phyloP scores from a whole-genome alignment of 352 stramenopile genomes.

The Pythium pectinolyticum region DNA sequence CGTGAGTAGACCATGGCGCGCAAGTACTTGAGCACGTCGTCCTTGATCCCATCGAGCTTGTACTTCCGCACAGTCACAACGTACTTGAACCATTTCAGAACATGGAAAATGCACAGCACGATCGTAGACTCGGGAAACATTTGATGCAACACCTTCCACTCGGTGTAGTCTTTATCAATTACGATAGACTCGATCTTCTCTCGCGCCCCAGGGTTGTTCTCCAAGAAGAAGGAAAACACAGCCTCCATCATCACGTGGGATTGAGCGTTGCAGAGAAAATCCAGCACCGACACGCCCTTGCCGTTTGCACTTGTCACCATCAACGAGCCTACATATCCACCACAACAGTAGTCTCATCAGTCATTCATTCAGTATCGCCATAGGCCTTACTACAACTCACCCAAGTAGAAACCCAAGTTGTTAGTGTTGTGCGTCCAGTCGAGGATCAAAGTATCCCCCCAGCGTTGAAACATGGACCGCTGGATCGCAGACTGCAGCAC shows the following conservation, averaged over 20 bases:
- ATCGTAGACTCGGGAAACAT: slow-evolving; percentile 7
- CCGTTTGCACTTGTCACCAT: slow-evolving; percentile 21
- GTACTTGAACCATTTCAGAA: slow-evolving; percentile 18
- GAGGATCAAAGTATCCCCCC: slow-evolving; percentile 23
- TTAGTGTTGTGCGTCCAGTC: slow-evolving; percentile 33
- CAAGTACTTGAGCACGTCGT: neutral
- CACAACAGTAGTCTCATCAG: neutral
- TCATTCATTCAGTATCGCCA: neutral
- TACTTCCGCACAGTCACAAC: slow-evolving; percentile 2
- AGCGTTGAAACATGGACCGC: slow-evolving; percentile 20
- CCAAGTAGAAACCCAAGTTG: slow-evolving; percentile 27
- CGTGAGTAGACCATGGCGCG: slow-evolving; percentile 1
- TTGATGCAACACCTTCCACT: slow-evolving; percentile 13
- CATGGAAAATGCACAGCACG: slow-evolving; percentile 28
- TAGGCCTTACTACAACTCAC: neutral
- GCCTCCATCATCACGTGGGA: slow-evolving; percentile 18
- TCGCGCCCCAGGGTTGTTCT: neutral
- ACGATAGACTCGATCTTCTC: slow-evolving; percentile 21
- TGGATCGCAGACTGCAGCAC: slow-evolving; percentile 17
- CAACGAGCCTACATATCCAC: slow-evolving; percentile 12
- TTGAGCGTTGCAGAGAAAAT: slow-evolving; percentile 28
- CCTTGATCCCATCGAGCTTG: neutral
- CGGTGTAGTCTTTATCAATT: slow-evolving; percentile 34
- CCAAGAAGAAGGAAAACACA: slow-evolving; percentile 15
- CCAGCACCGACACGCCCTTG: slow-evolving; percentile 26